Conservation (phyloP, 306 rosid species). For the Canavalia ensiformis region DNA sequence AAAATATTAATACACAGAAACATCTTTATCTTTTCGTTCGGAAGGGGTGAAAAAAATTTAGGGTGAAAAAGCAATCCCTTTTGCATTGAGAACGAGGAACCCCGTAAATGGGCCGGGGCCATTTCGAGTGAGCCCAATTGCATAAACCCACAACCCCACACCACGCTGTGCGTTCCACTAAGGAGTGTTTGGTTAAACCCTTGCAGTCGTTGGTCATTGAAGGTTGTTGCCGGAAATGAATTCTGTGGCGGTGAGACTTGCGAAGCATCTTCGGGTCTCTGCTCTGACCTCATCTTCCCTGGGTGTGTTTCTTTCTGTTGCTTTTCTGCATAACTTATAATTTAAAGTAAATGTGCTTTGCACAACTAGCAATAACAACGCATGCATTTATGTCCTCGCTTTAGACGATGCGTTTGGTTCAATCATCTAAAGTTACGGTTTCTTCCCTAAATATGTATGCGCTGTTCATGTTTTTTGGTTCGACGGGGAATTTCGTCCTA, state of each 20-base stretch:
- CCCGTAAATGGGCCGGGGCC: neutral
- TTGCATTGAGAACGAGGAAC: too few relatives aligned
- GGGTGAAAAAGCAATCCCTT: too few relatives aligned
- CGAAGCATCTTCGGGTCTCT: conserved; percentile 62
- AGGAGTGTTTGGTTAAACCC: conserved; percentile 25
- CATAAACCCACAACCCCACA: neutral
- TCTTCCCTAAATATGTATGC: neutral
- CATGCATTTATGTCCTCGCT: conserved; percentile 8
- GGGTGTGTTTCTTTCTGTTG: conserved; percentile 56
- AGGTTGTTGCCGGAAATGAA: conserved; percentile 60
- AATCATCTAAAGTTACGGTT: neutral
- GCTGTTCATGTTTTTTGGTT: conserved; percentile 6
- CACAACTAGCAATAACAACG: neutral
- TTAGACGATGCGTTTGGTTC: neutral
- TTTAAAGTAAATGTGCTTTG: neutral
- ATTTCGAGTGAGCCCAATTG: neutral
- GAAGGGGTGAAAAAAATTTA: too few relatives aligned
- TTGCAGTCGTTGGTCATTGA: conserved; percentile 11
- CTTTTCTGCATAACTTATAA: neutral
- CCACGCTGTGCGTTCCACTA: neutral
- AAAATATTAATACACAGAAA: too few relatives aligned
- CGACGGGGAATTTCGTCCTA: conserved; percentile 24
- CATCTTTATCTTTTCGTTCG: too few relatives aligned
- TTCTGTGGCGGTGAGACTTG: conserved; percentile 57
- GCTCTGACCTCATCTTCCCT: conserved; percentile 52